A percentile compares a stretch with the other conserved stretches of the same genome.
phyloP scores from a whole-genome alignment of 768 basidiomycete genomes.

The Obba rivulosa region DNA sequence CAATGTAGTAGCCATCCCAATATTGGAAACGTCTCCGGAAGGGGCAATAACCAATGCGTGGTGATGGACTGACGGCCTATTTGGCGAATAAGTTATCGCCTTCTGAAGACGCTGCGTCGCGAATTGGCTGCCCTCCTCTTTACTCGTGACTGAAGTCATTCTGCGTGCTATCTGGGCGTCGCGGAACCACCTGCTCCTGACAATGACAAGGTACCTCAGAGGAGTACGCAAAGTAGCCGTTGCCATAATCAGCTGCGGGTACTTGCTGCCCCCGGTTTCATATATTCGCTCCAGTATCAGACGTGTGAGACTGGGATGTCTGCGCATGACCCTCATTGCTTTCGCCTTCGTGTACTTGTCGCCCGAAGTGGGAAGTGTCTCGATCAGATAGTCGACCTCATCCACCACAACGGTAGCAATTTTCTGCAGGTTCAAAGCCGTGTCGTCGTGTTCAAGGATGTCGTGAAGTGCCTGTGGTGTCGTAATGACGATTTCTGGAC shows the following conservation, averaged over 20 bases:
- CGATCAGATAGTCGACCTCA: slow-evolving; percentile 71
- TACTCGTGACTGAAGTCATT: too few relatives aligned
- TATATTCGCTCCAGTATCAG: slow-evolving; percentile 57
- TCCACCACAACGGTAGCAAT: slow-evolving; percentile 65
- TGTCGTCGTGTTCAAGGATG: slow-evolving; percentile 38
- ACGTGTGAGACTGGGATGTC: slow-evolving; percentile 56
- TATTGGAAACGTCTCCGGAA: slow-evolving; percentile 47
- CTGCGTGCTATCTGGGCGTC: slow-evolving; percentile 6
- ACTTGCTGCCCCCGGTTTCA: slow-evolving; percentile 10
- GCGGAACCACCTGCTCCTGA: slow-evolving; percentile 55
- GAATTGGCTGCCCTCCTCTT: too few relatives aligned
- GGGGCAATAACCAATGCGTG: slow-evolving; percentile 59
- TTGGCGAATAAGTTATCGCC: background rate
- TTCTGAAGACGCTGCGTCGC: too few relatives aligned
- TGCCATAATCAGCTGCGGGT: slow-evolving; percentile 59
- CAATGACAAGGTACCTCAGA: slow-evolving; percentile 47
- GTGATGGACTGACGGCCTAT: slow-evolving; percentile 29
- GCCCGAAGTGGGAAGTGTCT: slow-evolving; percentile 39
- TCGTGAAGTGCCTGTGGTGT: slow-evolving; percentile 70
- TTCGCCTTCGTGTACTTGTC: slow-evolving; percentile 33
- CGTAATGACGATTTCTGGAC: slow-evolving; percentile 65
- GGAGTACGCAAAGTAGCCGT: slow-evolving; percentile 66
- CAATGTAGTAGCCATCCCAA: slow-evolving; percentile 20
- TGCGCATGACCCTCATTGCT: slow-evolving; percentile 34
- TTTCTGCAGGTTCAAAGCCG: slow-evolving; percentile 38